Evolutionary conservation across 805 yeast species (phyloP), one percentile per base, ranked within the genome.

Genomic region (Hanseniaspora guilliermondii): DNA sequence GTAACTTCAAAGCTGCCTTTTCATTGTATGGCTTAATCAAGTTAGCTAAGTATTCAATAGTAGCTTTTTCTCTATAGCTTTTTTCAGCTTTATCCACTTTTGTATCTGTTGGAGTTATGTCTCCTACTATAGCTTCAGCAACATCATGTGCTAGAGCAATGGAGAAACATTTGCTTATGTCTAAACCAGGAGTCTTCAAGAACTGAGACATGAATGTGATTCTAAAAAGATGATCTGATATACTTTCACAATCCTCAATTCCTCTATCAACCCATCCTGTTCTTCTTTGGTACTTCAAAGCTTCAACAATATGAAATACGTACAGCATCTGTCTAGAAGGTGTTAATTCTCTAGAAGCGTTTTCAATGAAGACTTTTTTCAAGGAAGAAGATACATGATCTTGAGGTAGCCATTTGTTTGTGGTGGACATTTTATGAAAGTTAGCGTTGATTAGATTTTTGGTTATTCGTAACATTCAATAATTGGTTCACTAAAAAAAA

Each of bases 191-290:
- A 49, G 75, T 69, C 30, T 70, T 68, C 42, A 87, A 75, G 24
- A 87, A 67, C 83, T 88, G 78, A 22, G 91, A 74, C 42, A 87
- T 79, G 21, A 89, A 72, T 5, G 87, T 80, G 96, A 91, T 89
- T 56, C 98, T 75, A 65, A 91, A 89, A 96, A 89, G 89, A 67
- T 91, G 97, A 68, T 89, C 97, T n/a, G 87, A 77, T 50, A 88
- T 87, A 50, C 85, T 78, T 67, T 87, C 76, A 60, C 75, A 71
- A 2, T 66, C 62, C 2, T 55, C 46, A 24, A 73, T 65, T 12
- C 65, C 68, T 62, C 78, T 79, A 64, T 87, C 91, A 21, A 91
- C 68, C 97, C 97, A 91, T 2, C 98, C 98, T 0, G 98, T 91
- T 65, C 98, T 76, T 60, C 76, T 80, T 63, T 87, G 91, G 4